Evolutionary conservation across 441 rosid species (phyloP).

Genomic region (Gossypium trilobum): DNA sequence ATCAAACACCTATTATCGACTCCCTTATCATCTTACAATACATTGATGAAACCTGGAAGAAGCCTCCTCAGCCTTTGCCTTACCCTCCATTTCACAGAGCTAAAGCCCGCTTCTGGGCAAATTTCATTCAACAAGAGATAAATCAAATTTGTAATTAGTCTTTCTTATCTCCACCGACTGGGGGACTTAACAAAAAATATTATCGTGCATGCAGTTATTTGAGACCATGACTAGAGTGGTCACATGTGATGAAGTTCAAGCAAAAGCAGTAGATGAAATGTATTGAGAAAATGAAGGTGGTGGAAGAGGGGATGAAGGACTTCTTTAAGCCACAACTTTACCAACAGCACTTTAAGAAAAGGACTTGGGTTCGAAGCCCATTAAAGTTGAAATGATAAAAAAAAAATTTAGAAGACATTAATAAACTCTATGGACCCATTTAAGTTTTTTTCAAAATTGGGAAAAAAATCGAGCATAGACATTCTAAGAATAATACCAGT

Average conservation of each 20-base stretch:
- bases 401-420: too few relatives aligned
- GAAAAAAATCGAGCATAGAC: too few relatives aligned
- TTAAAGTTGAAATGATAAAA: too few relatives aligned
- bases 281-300: constrained; percentile 25
- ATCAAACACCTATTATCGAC: too few relatives aligned
- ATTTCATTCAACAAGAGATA: not conserved
- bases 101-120: not conserved
- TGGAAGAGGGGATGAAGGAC: too few relatives aligned
- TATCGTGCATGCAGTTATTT: constrained; percentile 16
- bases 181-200: not conserved
- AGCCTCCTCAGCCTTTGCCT: not conserved
- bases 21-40: not conserved
- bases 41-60: not conserved
- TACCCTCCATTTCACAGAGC: not conserved
- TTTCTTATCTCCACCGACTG: not conserved
- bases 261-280: constrained; percentile 21
- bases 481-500: too few relatives aligned
- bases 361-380: too few relatives aligned
- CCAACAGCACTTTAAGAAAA: too few relatives aligned
- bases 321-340: too few relatives aligned
- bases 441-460: too few relatives aligned
- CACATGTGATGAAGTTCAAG: constrained; percentile 27
- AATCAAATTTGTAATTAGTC: not conserved
- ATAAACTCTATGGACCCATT: too few relatives aligned
- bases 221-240: constrained; percentile 13